phyloP scores from a whole-genome alignment of 768 basidiomycete genomes.

The Boletus pseudo-olivaceus region DNA sequence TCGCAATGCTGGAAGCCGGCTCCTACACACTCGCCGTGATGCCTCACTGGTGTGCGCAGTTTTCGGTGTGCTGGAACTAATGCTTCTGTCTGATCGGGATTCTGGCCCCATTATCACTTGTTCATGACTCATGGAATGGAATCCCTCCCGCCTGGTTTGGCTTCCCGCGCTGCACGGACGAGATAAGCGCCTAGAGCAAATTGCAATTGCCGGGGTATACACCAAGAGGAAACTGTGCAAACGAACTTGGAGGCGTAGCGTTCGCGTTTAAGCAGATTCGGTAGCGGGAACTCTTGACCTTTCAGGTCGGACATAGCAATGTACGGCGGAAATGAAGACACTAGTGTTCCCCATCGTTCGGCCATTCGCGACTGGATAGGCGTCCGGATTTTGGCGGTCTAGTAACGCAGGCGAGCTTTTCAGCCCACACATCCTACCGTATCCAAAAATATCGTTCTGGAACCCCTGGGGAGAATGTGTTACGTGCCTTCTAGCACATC shows the following conservation, averaged over 20 bases:
- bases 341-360: neutral
- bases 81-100: slow-evolving; percentile 11
- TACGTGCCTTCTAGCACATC: neutral
- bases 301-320: neutral
- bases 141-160: neutral
- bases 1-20: neutral
- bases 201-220: neutral
- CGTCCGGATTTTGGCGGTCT: neutral
- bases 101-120: neutral
- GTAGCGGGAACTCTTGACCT: neutral
- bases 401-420: neutral
- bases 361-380: neutral
- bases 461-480: neutral
- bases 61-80: neutral
- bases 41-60: neutral
- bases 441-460: neutral
- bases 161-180: neutral
- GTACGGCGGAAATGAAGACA: neutral
- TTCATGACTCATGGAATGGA: slow-evolving; percentile 3
- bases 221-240: neutral
- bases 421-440: neutral
- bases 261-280: neutral
- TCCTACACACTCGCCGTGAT: neutral
- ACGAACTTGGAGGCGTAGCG: neutral
- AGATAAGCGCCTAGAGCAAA: neutral